phyloP scores from a whole-genome alignment of 2,329 filamentous ascomycete genomes.

The Hymenoscyphus salicellus region DNA sequence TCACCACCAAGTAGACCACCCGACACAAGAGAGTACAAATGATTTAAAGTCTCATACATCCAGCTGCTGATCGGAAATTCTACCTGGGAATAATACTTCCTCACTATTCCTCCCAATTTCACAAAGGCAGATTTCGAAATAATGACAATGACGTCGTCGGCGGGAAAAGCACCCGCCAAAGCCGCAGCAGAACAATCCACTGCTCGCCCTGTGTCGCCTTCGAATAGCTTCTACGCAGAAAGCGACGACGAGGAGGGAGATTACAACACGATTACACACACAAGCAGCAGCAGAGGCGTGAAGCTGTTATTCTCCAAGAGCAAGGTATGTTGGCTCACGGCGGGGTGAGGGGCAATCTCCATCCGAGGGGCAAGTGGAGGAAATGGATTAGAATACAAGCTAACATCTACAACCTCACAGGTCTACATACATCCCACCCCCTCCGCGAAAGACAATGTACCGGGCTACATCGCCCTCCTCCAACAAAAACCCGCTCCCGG shows the following conservation, averaged over 20 bases:
- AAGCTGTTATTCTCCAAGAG: slow-evolving; percentile 95
- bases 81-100: not conserved
- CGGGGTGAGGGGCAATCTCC: not conserved
- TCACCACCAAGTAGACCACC: not conserved
- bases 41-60: not conserved
- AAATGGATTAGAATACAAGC: slow-evolving; percentile 17
- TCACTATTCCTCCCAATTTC: not conserved
- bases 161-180: not conserved
- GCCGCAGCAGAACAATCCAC: not conserved
- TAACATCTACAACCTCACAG: slow-evolving; percentile 43
- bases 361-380: not conserved
- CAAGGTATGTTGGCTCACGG: slow-evolving; percentile 59
- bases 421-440: slow-evolving; percentile 96
- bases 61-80: not conserved
- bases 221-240: slow-evolving; percentile 89
- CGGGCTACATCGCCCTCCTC: slow-evolving; percentile 87
- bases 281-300: slow-evolving; percentile 73
- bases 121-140: not conserved
- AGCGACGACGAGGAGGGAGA: slow-evolving; percentile 95
- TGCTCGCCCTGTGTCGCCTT: slow-evolving; percentile 59
- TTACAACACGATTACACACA: slow-evolving; percentile 89
- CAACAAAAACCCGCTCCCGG: slow-evolving; percentile 69
- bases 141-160: slow-evolving; percentile 8
- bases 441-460: slow-evolving; percentile 91
- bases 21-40: not conserved